A percentile compares a stretch with the other conserved stretches of the same genome.
phyloP scores from a whole-genome alignment of 2,329 filamentous ascomycete genomes.

The Monosporascus sp. region DNA sequence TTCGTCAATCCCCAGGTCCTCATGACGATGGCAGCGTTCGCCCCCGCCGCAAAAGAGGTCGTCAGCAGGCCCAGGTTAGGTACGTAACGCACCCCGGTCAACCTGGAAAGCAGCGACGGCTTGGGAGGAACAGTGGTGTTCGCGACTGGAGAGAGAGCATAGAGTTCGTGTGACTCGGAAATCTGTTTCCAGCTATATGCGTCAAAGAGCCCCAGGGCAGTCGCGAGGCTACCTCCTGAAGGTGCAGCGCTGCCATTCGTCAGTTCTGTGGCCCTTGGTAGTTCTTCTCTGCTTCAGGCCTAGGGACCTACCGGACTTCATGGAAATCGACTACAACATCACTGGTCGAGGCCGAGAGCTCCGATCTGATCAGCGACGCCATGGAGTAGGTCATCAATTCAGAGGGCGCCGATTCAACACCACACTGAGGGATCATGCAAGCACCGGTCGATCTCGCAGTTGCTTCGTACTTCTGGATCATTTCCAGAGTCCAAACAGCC shows the following conservation, averaged over 20 bases:
- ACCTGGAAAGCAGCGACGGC: constrained; percentile 34
- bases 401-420: constrained; percentile 56
- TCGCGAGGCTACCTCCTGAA: constrained; percentile 65
- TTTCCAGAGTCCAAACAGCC: constrained; percentile 49
- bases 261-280: constrained; percentile 1
- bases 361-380: constrained; percentile 43
- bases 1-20: constrained; percentile 57
- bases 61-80: constrained; percentile 51
- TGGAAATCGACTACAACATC: constrained; percentile 49
- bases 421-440: constrained; percentile 56
- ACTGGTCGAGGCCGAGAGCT: constrained; percentile 42
- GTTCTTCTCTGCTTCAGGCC: neutral
- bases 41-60: constrained; percentile 42
- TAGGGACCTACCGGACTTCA: constrained; percentile 31
- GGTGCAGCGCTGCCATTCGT: constrained; percentile 34
- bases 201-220: constrained; percentile 56
- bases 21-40: constrained; percentile 51
- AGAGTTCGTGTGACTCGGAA: constrained; percentile 40
- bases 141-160: constrained; percentile 51
- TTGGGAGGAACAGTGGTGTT: constrained; percentile 29
- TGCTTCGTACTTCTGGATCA: constrained; percentile 55
- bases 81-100: constrained; percentile 45
- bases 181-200: constrained; percentile 45
- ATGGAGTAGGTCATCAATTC: constrained; percentile 54
- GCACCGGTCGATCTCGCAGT: constrained; percentile 48